These are phyloP conservation scores for Cavenderia fasciculata DNA, from an alignment of 78 protist genomes.

Conservation along the genomic window DNA sequence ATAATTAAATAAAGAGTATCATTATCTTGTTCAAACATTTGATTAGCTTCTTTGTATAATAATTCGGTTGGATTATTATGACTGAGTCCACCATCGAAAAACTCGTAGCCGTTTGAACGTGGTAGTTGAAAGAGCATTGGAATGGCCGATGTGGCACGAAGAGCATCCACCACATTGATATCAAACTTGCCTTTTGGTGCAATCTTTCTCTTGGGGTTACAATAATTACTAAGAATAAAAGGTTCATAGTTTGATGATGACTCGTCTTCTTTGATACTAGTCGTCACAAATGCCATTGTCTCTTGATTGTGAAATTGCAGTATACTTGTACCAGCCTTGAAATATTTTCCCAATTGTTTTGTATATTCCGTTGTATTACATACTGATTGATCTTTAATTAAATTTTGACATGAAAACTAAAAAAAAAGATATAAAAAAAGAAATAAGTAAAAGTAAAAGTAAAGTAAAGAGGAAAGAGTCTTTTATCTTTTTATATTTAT, in stretches of 20 bases:
- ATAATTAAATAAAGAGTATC: background rate
- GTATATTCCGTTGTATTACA: background rate
- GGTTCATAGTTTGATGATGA: background rate
- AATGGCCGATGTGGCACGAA: conserved; percentile 20
- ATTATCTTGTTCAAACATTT: background rate
- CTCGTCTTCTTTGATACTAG: background rate
- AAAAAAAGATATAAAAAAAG: no score
- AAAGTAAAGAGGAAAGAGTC: no score
- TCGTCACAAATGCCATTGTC: no score
- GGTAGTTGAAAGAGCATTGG: conserved; percentile 10
- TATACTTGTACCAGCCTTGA: background rate
- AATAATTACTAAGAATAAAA: conserved; percentile 21
- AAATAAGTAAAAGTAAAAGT: no score
- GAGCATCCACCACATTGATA: background rate
- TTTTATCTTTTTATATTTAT: no score
- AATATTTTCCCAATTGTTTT: background rate
- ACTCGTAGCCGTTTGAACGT: background rate
- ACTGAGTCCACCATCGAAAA: conserved; percentile 18
- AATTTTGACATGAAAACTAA: background rate
- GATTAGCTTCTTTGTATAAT: conserved; percentile 2
- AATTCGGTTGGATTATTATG: conserved; percentile 15
- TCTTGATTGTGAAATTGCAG: no score
- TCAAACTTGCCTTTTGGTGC: background rate
- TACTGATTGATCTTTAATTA: background rate
- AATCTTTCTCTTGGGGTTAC: background rate